phyloP scores from a whole-genome alignment of 2,329 filamentous ascomycete genomes.

The Trichophyton verrucosum region DNA sequence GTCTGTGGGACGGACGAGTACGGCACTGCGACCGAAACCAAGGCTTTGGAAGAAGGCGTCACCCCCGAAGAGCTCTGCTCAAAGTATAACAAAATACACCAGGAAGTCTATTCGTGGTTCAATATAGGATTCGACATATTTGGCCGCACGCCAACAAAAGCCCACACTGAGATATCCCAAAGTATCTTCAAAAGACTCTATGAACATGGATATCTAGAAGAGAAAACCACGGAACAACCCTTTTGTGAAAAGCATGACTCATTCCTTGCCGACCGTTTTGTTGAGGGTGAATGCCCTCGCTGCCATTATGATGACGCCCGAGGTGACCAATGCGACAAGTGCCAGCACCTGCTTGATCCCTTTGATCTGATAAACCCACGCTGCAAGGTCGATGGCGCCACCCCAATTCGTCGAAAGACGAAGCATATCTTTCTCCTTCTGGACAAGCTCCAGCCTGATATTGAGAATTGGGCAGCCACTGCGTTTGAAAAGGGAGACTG shows the following conservation, averaged over 20 bases:
- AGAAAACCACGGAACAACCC: conserved; percentile 76
- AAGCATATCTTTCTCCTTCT: conserved; percentile 86
- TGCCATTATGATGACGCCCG: conserved; percentile 55
- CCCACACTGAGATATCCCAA: conserved; percentile 89
- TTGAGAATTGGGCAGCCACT: conserved; percentile 65
- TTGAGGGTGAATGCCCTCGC: conserved; percentile 37
- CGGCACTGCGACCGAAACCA: conserved; percentile 90
- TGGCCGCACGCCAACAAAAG: conserved; percentile 73
- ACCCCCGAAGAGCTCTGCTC: conserved; percentile 75
- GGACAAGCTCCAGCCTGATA: conserved; percentile 65
- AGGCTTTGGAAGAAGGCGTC: conserved; percentile 76
- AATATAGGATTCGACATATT: conserved; percentile 91
- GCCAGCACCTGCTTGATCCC: conserved; percentile 58
- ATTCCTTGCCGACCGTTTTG: conserved; percentile 32
- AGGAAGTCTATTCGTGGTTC: conserved; percentile 93
- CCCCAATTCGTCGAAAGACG: conserved; percentile 66
- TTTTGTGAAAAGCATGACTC: conserved; percentile 69
- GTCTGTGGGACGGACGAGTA: conserved; percentile 76
- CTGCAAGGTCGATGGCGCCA: conserved; percentile 81
- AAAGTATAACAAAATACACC: conserved; percentile 84
- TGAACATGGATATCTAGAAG: conserved; percentile 76
- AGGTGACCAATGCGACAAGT: conserved; percentile 64
- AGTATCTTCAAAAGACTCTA: conserved; percentile 79
- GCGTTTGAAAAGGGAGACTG: conserved; percentile 55
- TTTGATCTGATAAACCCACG: conserved; percentile 69